These are phyloP conservation scores for Cylindrodendrum hubeiense DNA, from an alignment of 2,329 filamentous ascomycete species.

Conservation along the genomic window DNA sequence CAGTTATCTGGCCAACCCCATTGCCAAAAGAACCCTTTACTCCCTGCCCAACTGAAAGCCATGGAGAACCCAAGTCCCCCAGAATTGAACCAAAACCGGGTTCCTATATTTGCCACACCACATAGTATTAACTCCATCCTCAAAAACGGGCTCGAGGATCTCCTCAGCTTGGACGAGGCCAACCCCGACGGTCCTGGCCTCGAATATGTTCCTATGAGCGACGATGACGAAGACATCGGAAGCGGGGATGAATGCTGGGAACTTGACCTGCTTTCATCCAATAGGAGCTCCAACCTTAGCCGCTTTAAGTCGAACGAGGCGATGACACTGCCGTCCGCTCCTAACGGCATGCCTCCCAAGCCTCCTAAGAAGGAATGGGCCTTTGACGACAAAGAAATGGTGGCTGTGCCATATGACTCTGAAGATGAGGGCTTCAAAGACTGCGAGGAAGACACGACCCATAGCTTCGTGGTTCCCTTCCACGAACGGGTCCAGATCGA, in stretches of 20 bases:
- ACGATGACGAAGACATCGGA: neutral
- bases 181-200: no score
- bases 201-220: neutral
- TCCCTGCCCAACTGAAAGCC: neutral
- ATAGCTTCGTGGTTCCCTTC: neutral
- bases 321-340: neutral
- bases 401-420: neutral
- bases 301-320: no score
- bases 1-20: neutral
- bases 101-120: neutral
- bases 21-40: no score
- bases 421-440: neutral
- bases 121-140: no score
- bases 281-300: neutral
- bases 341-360: neutral
- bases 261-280: neutral
- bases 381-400: neutral
- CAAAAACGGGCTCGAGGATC: no score
- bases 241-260: neutral
- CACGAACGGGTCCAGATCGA: neutral
- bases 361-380: neutral
- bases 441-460: neutral
- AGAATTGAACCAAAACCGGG: neutral
- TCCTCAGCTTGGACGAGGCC: neutral
- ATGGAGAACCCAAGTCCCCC: neutral